These are phyloP conservation scores for Penicillium angulare DNA, from an alignment of 495 filamentous ascomycete genomes.

Conservation along the genomic window DNA sequence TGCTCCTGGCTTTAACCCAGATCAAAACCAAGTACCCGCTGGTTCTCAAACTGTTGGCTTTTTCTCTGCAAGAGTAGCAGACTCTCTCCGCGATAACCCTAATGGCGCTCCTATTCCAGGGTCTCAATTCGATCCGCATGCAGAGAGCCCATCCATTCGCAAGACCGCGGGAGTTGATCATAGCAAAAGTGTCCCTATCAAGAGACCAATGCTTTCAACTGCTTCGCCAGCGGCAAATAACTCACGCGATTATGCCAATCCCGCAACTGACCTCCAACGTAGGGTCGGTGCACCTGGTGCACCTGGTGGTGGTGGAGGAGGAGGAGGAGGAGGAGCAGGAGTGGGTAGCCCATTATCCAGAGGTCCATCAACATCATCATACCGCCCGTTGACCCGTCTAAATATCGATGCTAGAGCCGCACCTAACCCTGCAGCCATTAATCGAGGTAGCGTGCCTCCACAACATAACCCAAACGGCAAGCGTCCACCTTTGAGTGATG, in stretches of 20 bases:
- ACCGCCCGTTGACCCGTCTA: conserved; percentile 44
- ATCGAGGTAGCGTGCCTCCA: conserved; percentile 24
- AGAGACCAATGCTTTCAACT: conserved; percentile 37
- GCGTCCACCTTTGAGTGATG: conserved; percentile 49
- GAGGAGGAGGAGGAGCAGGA: too few relatives aligned
- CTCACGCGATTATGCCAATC: conserved; percentile 61
- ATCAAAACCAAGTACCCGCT: conserved; percentile 30
- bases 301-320: conserved; percentile 11
- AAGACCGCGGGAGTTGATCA: conserved; percentile 91
- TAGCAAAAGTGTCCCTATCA: conserved; percentile 64
- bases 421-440: conserved; percentile 14
- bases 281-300: conserved; percentile 70
- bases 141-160: conserved; percentile 82
- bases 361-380: conserved; percentile 41
- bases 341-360: conserved; percentile 37
- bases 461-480: conserved; percentile 42
- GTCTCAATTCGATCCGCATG: conserved; percentile 73
- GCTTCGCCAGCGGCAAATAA: conserved; percentile 23
- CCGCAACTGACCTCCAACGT: conserved; percentile 63
- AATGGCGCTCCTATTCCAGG: conserved; percentile 43
- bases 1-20: conserved; percentile 21
- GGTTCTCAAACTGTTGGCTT: conserved; percentile 57
- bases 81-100: conserved; percentile 46
- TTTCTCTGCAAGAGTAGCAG: conserved; percentile 72
- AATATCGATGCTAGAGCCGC: conserved; percentile 30